These are phyloP conservation scores for Mucor circinelloides DNA, from an alignment of 371 early-diverging fungal genomes.

Conservation along the genomic window DNA sequence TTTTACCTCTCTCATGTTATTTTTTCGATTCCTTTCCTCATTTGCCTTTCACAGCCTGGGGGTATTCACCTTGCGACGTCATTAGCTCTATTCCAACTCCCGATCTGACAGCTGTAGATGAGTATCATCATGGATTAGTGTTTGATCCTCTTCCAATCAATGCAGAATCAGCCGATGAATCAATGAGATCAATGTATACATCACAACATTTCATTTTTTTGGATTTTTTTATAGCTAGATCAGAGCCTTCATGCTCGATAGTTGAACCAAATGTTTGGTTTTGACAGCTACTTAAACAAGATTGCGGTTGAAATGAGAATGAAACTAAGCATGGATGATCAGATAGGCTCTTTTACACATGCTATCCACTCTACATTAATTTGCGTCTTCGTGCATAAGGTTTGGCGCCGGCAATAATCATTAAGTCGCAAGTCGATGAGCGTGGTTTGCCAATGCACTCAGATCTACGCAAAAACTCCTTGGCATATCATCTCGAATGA, in stretches of 20 bases:
- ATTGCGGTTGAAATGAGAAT: background rate
- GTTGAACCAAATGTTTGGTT: background rate
- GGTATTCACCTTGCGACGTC: conserved; percentile 2
- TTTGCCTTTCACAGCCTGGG: conserved; percentile 1
- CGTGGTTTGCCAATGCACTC: too few relatives aligned
- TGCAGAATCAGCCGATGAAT: background rate
- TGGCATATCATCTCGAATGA: too few relatives aligned
- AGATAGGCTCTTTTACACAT: too few relatives aligned
- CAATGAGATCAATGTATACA: background rate
- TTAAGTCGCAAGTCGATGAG: too few relatives aligned
- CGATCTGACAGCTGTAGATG: background rate
- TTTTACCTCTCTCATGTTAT: background rate
- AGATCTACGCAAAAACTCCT: too few relatives aligned
- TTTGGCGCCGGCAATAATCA: too few relatives aligned
- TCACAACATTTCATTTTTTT: background rate
- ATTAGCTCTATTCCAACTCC: background rate
- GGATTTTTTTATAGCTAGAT: background rate
- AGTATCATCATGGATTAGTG: background rate
- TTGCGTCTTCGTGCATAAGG: too few relatives aligned
- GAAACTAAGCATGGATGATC: background rate
- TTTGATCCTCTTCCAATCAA: background rate
- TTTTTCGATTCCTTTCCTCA: background rate
- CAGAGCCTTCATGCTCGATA: background rate
- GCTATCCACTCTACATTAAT: too few relatives aligned
- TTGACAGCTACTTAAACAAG: background rate